Conservation (phyloP, 2,329 filamentous ascomycete genomes). For the Fusarium sarcochroum region DNA sequence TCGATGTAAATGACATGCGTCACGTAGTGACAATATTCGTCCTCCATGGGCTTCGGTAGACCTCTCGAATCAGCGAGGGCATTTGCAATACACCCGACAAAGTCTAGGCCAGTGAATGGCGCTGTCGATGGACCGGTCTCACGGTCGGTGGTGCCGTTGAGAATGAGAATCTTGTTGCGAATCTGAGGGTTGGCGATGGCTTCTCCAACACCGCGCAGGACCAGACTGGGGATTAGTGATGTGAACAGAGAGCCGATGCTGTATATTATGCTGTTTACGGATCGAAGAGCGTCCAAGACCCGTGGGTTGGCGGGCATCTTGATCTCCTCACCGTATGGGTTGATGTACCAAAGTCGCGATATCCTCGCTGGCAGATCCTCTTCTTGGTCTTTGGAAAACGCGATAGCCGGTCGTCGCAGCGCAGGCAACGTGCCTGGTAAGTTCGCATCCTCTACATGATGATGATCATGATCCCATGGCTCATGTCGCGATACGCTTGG, state of each 20-base stretch:
- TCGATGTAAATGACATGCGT: slow-evolving; percentile 88
- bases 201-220: slow-evolving; percentile 80
- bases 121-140: slow-evolving; percentile 81
- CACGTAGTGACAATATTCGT: slow-evolving; percentile 77
- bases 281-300: slow-evolving; percentile 76
- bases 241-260: slow-evolving; percentile 96
- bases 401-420: slow-evolving; percentile 84
- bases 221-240: slow-evolving; percentile 84
- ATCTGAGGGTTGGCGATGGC: slow-evolving; percentile 62
- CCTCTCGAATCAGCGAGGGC: slow-evolving; percentile 79
- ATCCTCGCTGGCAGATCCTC: slow-evolving; percentile 85
- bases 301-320: slow-evolving; percentile 85
- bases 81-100: slow-evolving; percentile 82
- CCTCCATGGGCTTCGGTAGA: slow-evolving; percentile 53
- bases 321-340: slow-evolving; percentile 98
- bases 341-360: slow-evolving; percentile 94
- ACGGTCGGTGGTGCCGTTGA: slow-evolving; percentile 87
- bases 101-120: slow-evolving; percentile 82
- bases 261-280: slow-evolving; percentile 82
- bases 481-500: slow-evolving; percentile 59
- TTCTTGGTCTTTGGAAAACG: slow-evolving; percentile 82
- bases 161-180: slow-evolving; percentile 82
- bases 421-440: slow-evolving; percentile 85
- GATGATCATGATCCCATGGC: slow-evolving; percentile 69
- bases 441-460: slow-evolving; percentile 83